Evolutionary conservation across 148 eudicot genomes (phyloP), one percentile per base, ranked within the genome.

Genomic region (Amaranthus cruentus): DNA sequence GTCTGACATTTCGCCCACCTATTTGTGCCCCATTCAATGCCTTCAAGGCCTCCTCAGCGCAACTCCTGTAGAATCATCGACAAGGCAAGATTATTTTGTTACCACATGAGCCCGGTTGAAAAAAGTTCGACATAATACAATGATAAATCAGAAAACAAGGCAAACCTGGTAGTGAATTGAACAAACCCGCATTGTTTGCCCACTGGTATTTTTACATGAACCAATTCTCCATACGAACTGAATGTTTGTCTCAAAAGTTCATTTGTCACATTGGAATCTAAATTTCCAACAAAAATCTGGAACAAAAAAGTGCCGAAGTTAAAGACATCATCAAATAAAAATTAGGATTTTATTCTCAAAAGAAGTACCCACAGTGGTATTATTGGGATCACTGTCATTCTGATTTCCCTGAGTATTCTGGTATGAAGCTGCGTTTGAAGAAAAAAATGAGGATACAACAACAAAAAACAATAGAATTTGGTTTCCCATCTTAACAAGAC

Each of bases 151-250:
- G n/a, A 79, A 57, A 71, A 50, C 7, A 14, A 42, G 61, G 46
- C 78, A 64, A 57, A 90, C 97, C 98, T 91, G 82, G 83, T 87
- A 75, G 87, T 86, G 84, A 85, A 94, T 76, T 94, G 97, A 79
- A 94, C 97, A 88, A 94, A 94, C 14, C 97, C 98, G 66, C 98
- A 94, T 68, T 96, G 87, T 78, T 91, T 91, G 74, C 98, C 98
- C 3, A 82, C 79, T 6, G 97, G 96, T 67, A 94, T 94, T 75
- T 94, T 94, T 52, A 94, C 96, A 85, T 94, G 98, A 56, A 87
- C 80, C 14, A 94, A 81, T 46, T 87, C 89, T 9, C 98, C 98
- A 73, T 83, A 90, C 44, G 84, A 86, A 73, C 89, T 83, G 64
- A 94, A 94, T 59, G 90, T 73, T 84, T 91, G 91, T 77, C 89